Percentiles rank a stretch among this genome's conserved stretches.
Conservation (phyloP, 306 rosid genomes). For the Lupinus albus region DNA sequence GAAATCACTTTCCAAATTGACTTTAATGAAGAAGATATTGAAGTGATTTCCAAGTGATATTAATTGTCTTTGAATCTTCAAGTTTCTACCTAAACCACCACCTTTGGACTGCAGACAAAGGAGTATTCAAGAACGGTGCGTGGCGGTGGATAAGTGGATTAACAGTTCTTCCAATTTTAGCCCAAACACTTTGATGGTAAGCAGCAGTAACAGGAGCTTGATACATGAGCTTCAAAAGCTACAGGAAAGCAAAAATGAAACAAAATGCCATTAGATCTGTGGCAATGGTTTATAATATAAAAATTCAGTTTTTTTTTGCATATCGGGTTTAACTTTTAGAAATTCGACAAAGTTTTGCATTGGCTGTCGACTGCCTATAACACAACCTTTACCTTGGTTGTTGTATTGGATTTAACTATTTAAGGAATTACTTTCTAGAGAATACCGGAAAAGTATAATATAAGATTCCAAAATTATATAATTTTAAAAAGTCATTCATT, state of each 20-base stretch:
- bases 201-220: slow-evolving; percentile 68
- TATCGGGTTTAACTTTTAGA: neutral
- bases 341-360: too few relatives aligned
- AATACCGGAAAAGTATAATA: neutral
- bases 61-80: neutral
- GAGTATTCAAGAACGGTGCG: slow-evolving; percentile 62
- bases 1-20: neutral
- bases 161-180: slow-evolving; percentile 57
- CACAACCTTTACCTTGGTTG: too few relatives aligned
- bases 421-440: neutral
- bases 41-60: neutral
- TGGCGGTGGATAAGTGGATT: slow-evolving; percentile 59
- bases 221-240: slow-evolving; percentile 80
- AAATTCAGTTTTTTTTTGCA: too few relatives aligned
- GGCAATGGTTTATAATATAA: neutral
- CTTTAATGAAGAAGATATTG: neutral
- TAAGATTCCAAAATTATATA: neutral
- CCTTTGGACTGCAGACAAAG: slow-evolving; percentile 58
- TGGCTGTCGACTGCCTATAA: too few relatives aligned
- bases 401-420: neutral
- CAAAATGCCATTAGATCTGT: neutral
- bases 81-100: slow-evolving; percentile 75
- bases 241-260: slow-evolving; percentile 21
- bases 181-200: slow-evolving; percentile 73
- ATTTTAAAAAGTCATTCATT: neutral